Evolutionary conservation across 1,284 basidiomycete species (phyloP).

Genomic region (Pseudozyma sp.): DNA sequence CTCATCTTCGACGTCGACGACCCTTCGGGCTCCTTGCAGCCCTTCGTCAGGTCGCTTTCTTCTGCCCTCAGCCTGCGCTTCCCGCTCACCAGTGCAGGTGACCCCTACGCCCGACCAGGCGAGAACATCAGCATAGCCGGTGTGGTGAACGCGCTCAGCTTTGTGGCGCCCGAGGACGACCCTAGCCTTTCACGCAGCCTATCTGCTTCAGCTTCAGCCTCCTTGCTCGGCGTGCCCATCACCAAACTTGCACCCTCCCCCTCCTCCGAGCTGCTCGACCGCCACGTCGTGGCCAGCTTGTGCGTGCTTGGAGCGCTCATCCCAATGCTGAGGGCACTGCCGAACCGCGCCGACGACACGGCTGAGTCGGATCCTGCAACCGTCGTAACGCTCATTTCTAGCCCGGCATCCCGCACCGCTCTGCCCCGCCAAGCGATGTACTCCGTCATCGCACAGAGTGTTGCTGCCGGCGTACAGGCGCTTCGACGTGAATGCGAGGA

Average conservation of each 20-base stretch:
- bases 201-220: slow-evolving; percentile 25
- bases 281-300: slow-evolving; percentile 56
- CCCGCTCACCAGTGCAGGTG: slow-evolving; percentile 63
- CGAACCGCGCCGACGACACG: slow-evolving; percentile 33
- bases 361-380: slow-evolving; percentile 33
- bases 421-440: slow-evolving; percentile 50
- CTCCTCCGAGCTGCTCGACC: slow-evolving; percentile 45
- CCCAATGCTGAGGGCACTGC: slow-evolving; percentile 44
- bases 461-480: slow-evolving; percentile 48
- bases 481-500: slow-evolving; percentile 56
- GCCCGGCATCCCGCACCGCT: slow-evolving; percentile 46
- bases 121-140: slow-evolving; percentile 59
- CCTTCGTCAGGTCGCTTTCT: slow-evolving; percentile 56
- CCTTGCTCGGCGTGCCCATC: slow-evolving; percentile 32
- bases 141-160: slow-evolving; percentile 63
- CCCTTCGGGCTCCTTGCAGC: slow-evolving; percentile 41
- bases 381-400: slow-evolving; percentile 48
- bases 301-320: slow-evolving; percentile 50
- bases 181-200: slow-evolving; percentile 23
- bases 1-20: slow-evolving; percentile 49
- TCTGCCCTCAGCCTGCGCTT: slow-evolving; percentile 59
- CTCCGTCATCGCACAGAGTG: slow-evolving; percentile 55
- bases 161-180: slow-evolving; percentile 43
- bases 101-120: slow-evolving; percentile 65
- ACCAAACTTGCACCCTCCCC: slow-evolving; percentile 35